A percentile compares a stretch with the other conserved stretches of the same genome.
Evolutionary conservation across 306 rosid genomes (phyloP).

Genomic region (Psophocarpus tetragonolobus): DNA sequence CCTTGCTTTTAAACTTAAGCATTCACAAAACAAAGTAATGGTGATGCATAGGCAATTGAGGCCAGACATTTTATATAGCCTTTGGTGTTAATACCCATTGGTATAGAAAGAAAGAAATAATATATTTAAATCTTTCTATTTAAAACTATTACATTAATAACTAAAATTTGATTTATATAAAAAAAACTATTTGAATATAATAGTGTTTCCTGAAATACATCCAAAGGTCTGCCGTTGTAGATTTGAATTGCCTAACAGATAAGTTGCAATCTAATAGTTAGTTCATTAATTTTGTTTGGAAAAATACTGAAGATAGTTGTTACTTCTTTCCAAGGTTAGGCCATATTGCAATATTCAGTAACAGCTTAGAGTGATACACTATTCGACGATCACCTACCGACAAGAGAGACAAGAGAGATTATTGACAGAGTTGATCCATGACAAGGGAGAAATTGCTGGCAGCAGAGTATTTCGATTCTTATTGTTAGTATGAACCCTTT

Average conservation of each 20-base stretch:
- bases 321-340: background rate
- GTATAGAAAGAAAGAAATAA: too few relatives aligned
- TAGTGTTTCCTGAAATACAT: background rate
- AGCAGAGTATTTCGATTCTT: background rate
- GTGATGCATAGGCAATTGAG: too few relatives aligned
- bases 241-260: background rate
- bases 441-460: background rate
- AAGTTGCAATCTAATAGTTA: background rate
- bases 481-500: background rate
- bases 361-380: too few relatives aligned
- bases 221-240: background rate
- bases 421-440: background rate
- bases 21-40: too few relatives aligned
- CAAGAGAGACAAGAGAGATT: too few relatives aligned
- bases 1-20: too few relatives aligned
- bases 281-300: background rate
- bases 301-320: background rate
- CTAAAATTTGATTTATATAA: too few relatives aligned
- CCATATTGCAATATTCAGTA: background rate
- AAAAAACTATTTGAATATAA: background rate
- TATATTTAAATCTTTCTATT: too few relatives aligned
- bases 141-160: too few relatives aligned
- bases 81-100: too few relatives aligned
- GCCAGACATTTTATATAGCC: too few relatives aligned
- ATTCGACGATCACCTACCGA: too few relatives aligned